Evolutionary conservation across 2,329 filamentous ascomycete genomes (phyloP).

Genomic region (Claviceps sp.): DNA sequence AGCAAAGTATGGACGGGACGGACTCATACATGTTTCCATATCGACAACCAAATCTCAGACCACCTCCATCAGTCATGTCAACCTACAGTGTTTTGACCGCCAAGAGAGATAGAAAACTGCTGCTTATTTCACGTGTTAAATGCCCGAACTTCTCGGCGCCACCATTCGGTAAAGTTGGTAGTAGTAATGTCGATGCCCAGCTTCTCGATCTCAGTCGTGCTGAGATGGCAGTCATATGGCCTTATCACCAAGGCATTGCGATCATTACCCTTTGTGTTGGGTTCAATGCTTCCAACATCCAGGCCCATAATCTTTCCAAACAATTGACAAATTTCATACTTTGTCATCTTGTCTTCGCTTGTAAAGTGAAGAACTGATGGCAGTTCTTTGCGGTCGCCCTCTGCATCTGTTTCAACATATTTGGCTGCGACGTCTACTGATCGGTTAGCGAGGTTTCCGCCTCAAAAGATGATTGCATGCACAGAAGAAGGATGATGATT

Average conservation of each 20-base stretch:
- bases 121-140: constrained; percentile 34
- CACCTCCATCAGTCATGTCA: background rate
- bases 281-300: constrained; percentile 51
- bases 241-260: constrained; percentile 58
- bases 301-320: constrained; percentile 72
- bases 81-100: background rate
- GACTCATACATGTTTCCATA: background rate
- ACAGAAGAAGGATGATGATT: too few species aligned
- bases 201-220: constrained; percentile 58
- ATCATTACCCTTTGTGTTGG: constrained; percentile 59
- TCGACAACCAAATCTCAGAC: background rate
- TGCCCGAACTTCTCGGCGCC: constrained; percentile 50
- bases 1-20: background rate
- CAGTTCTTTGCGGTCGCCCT: constrained; percentile 36
- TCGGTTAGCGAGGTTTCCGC: background rate
- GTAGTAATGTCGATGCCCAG: constrained; percentile 64
- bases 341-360: constrained; percentile 75
- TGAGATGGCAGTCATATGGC: constrained; percentile 80
- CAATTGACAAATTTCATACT: constrained; percentile 73
- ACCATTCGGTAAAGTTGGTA: constrained; percentile 69
- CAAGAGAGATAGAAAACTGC: background rate
- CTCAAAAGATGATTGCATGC: background rate
- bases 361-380: constrained; percentile 72
- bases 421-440: constrained; percentile 52
- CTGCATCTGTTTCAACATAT: constrained; percentile 40